Evolutionary conservation across 1,284 basidiomycete genomes (phyloP), one percentile per base, ranked within the genome.

Genomic region (Cutaneotrichosporon sp.): DNA sequence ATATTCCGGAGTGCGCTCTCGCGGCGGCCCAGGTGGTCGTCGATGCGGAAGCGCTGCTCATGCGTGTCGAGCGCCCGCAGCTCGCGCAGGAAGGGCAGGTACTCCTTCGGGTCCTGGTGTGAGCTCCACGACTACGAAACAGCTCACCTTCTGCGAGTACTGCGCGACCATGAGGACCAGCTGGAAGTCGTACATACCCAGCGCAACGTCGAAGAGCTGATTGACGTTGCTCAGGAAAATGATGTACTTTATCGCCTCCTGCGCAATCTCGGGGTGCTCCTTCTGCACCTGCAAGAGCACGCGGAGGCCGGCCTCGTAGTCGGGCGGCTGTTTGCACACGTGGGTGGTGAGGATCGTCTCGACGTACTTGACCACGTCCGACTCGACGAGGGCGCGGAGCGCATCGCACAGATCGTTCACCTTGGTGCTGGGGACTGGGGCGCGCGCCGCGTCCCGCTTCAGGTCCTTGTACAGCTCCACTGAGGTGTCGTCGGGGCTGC

Each of bases 141-240:
- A n/a, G n/a, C 43, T 11, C 29, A 50, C 55, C 46, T 95, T 95
- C 77, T 97, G 94, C 36, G 95, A 91, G 72, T 98, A 91, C 76
- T 99, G 97, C 1, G 97, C 95, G 38, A 99, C 86, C 87, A 99
- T 89, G 34, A 99, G 83, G 2, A 97, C 95, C 2, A 99, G 83
- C 24, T 90, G 88, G 80, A 99, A 97, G 79, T 99, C 93, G 79
- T 99, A 99, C 93, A 98, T 98, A 25, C 97, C 95, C 25, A 99
- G 84, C 1, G 97, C 97, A 6, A 91, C 90, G 74, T 98, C 88
- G 80, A 95, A 99, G 3, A 99, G 84, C 65, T 85, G 86, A 71
- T 99, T 88, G 0, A 94, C 92, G 72, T 98, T 93, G 18, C 93
- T 92, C 33, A 99, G 85, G 84, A 98, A 99, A 76, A 99, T 97